A percentile compares a stretch with the other conserved stretches of the same genome.
phyloP scores from a whole-genome alignment of 2,329 filamentous ascomycete genomes.

The Trichothecium sympodiale region DNA sequence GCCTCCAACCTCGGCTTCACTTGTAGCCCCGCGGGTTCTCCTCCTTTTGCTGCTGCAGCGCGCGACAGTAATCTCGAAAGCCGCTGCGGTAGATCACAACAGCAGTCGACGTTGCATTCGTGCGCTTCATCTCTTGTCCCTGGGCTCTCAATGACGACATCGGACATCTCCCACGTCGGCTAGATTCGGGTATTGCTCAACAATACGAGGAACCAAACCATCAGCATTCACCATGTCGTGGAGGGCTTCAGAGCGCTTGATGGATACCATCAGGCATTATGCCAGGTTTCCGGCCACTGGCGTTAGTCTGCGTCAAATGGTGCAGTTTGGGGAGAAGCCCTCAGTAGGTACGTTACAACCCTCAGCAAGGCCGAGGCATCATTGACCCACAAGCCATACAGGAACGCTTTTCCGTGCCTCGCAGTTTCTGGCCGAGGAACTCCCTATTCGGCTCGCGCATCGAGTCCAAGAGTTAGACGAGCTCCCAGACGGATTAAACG shows the following conservation, averaged over 20 bases:
- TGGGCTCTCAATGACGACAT: not conserved
- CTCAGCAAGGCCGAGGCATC: not conserved
- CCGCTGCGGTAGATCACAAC: too few species aligned
- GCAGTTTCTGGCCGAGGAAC: constrained; percentile 95
- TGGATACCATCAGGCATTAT: constrained; percentile 97
- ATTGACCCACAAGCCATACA: constrained; percentile 21
- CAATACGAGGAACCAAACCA: not conserved
- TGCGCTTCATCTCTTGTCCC: not conserved
- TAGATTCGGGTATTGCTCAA: constrained; percentile 2
- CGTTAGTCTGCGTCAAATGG: constrained; percentile 95
- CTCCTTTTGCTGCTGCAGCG: too few species aligned
- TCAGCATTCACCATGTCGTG: constrained; percentile 60
- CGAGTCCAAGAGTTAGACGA: constrained; percentile 89
- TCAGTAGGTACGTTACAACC: constrained; percentile 61
- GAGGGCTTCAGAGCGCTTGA: constrained; percentile 81
- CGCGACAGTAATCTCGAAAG: too few species aligned
- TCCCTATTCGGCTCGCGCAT: constrained; percentile 92
- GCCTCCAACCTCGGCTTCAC: too few species aligned
- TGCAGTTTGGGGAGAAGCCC: constrained; percentile 91
- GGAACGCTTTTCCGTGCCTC: constrained; percentile 95
- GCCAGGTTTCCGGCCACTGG: constrained; percentile 94
- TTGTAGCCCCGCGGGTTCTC: too few species aligned
- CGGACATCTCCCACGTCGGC: not conserved
- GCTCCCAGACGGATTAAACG: constrained; percentile 88
- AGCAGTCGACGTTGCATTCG: not conserved